Evolutionary conservation across 2,329 filamentous ascomycete genomes (phyloP).

Genomic region (Colletotrichum echinochloae): DNA sequence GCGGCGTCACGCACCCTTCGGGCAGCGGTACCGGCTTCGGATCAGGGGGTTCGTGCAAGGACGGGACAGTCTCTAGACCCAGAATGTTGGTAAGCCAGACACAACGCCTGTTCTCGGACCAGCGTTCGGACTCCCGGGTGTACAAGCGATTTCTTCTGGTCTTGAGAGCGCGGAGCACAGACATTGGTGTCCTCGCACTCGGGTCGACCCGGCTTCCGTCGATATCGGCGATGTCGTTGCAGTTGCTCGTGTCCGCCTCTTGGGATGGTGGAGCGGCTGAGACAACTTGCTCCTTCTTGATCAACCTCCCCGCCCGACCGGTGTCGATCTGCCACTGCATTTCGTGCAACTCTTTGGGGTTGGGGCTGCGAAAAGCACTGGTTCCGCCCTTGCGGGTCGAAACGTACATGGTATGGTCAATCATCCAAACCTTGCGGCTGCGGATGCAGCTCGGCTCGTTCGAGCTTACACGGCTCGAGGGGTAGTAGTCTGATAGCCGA

Average conservation of each 20-base stretch:
- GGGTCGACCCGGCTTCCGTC: background rate
- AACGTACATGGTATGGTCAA: conserved; percentile 57
- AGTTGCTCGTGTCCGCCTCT: conserved; percentile 39
- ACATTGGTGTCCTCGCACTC: background rate
- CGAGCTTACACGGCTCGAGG: conserved; percentile 44
- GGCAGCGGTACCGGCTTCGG: conserved; percentile 47
- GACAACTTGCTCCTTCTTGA: conserved; percentile 50
- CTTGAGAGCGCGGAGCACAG: conserved; percentile 10
- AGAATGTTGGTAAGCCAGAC: conserved; percentile 31
- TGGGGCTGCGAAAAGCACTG: conserved; percentile 51
- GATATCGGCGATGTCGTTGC: conserved; percentile 24
- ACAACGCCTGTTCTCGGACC: conserved; percentile 11
- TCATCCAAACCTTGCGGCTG: conserved; percentile 56
- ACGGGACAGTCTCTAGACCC: conserved; percentile 31
- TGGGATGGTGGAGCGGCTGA: conserved; percentile 36
- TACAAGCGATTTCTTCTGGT: background rate
- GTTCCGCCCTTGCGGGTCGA: conserved; percentile 54
- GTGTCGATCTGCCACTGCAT: conserved; percentile 54
- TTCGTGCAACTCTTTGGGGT: conserved; percentile 55
- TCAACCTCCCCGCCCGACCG: conserved; percentile 47
- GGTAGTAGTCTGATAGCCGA: conserved; percentile 54
- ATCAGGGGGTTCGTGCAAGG: conserved; percentile 21
- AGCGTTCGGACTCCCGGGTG: background rate
- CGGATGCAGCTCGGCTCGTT: conserved; percentile 51
- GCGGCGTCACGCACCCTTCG: conserved; percentile 53